Evolutionary conservation across 352 stramenopile species (phyloP).

Genomic region (Stramenopiles sp.): DNA sequence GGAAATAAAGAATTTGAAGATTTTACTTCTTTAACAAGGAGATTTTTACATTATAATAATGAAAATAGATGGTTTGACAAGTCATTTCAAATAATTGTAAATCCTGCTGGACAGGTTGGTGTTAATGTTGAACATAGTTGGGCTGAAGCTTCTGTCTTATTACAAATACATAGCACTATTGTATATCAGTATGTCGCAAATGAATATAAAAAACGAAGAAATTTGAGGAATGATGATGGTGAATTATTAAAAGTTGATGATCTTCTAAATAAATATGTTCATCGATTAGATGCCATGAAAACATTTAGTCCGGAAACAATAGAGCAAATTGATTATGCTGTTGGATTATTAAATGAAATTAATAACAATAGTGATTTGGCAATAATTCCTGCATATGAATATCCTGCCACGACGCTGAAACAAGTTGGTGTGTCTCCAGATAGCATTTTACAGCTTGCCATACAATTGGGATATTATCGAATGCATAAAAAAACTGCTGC

Average conservation of each 20-base stretch:
- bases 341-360: neutral
- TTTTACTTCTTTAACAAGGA: too few relatives aligned
- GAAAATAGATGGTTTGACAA: constrained; percentile 74
- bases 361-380: neutral
- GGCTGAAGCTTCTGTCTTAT: constrained; percentile 60
- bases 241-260: neutral
- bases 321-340: neutral
- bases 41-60: too few relatives aligned
- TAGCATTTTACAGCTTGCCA: constrained; percentile 90
- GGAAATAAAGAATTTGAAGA: too few relatives aligned
- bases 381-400: too few relatives aligned
- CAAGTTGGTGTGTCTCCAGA: constrained; percentile 64
- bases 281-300: neutral
- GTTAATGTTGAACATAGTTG: constrained; percentile 73
- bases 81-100: constrained; percentile 64
- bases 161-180: constrained; percentile 55
- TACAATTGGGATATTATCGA: constrained; percentile 88
- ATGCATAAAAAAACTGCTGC: constrained; percentile 72
- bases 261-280: neutral
- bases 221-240: neutral
- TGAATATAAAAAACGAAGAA: neutral
- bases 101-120: constrained; percentile 43
- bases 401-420: too few relatives aligned
- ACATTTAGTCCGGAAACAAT: neutral
- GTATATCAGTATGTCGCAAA: neutral